Evolutionary conservation across 257 asterid genomes (phyloP).

Genomic region (Solanum chiquidenum): DNA sequence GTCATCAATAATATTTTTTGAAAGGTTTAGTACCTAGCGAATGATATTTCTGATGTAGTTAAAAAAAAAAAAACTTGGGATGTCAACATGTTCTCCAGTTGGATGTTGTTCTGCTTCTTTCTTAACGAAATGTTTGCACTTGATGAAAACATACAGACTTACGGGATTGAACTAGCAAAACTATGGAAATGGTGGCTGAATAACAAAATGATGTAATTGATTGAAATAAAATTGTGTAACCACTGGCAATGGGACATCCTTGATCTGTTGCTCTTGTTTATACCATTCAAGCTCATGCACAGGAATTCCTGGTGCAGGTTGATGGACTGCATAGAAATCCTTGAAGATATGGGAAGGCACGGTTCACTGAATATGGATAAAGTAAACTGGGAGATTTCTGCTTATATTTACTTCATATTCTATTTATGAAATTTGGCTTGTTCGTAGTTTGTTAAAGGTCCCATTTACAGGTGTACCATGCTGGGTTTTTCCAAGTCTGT

Average conservation of each 20-base stretch:
- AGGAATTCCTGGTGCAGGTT: slow-evolving; percentile 34
- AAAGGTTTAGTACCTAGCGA: not conserved
- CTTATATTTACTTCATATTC: not conserved
- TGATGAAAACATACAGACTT: not conserved
- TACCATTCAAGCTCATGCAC: not conserved
- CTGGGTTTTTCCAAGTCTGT: slow-evolving; percentile 67
- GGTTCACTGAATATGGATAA: slow-evolving; percentile 76
- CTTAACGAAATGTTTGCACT: not conserved
- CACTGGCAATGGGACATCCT: not conserved
- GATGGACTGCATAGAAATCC: slow-evolving; percentile 70
- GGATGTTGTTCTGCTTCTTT: not conserved
- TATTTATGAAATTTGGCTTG: slow-evolving; percentile 5
- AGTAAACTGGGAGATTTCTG: slow-evolving; percentile 24
- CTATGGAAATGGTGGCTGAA: not conserved
- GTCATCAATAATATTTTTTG: not conserved
- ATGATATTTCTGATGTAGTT: not conserved
- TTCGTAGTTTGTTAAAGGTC: not conserved
- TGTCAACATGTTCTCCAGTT: not conserved
- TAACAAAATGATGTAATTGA: not conserved
- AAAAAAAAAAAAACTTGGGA: not conserved
- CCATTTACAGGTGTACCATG: slow-evolving; percentile 70
- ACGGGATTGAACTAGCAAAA: not conserved
- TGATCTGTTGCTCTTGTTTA: not conserved
- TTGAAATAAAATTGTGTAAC: not conserved
- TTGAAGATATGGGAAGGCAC: slow-evolving; percentile 71